Evolutionary conservation across 2,329 filamentous ascomycete species (phyloP).

Genomic region (Myriosclerotinia scirpicola): DNA sequence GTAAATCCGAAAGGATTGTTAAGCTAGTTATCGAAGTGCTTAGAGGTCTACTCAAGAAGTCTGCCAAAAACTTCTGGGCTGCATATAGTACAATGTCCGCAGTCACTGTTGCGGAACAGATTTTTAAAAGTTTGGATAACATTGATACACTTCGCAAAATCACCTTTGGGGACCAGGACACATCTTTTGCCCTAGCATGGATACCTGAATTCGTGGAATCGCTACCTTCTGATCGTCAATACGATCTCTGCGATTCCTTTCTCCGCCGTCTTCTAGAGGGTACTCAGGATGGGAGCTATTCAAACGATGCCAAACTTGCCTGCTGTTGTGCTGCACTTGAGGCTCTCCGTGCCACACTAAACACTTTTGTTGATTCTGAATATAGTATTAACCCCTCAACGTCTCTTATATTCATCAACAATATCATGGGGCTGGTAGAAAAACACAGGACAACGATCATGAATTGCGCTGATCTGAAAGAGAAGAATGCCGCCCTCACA

Average conservation of each 20-base stretch:
- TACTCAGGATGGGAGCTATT: conserved; percentile 56
- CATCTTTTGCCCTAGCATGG: conserved; percentile 70
- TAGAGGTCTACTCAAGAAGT: conserved; percentile 69
- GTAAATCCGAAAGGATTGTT: conserved; percentile 57
- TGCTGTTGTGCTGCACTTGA: conserved; percentile 66
- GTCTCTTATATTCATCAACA: conserved; percentile 61
- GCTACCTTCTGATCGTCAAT: conserved; percentile 71
- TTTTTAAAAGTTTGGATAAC: conserved; percentile 72
- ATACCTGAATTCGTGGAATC: conserved; percentile 75
- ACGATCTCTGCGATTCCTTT: conserved; percentile 78
- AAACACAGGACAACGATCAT: conserved; percentile 62
- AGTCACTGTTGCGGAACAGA: conserved; percentile 76
- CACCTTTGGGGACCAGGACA: conserved; percentile 52
- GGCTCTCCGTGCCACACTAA: conserved; percentile 56
- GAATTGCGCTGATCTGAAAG: conserved; percentile 50
- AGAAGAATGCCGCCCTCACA: conserved; percentile 45
- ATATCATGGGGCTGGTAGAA: conserved; percentile 64
- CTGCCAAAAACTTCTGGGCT: conserved; percentile 82
- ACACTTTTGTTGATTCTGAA: conserved; percentile 54
- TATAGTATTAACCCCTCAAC: conserved; percentile 52
- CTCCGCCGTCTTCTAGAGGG: conserved; percentile 71
- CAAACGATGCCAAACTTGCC: conserved; percentile 57
- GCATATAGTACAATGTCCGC: conserved; percentile 80
- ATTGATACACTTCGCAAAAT: conserved; percentile 61
- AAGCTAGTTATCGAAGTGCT: conserved; percentile 70